Base-by-base conservation (phyloP, 2,329 filamentous ascomycete genomes). In the Sporothrix brasiliensis region DNA sequence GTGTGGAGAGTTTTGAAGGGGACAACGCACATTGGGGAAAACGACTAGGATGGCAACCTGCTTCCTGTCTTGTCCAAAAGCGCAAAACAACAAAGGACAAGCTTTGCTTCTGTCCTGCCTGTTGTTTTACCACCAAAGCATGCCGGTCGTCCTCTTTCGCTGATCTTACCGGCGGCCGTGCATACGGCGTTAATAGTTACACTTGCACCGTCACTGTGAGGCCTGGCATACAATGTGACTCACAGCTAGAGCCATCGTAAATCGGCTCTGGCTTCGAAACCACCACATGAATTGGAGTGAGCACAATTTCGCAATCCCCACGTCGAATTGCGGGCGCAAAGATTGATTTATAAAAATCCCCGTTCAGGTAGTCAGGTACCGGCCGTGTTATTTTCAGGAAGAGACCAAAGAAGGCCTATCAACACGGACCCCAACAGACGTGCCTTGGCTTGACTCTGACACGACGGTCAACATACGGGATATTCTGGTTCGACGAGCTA, bases 61-160 rank as follows among this genome's bases (percentile, higher is more conserved):
- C 58, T 63, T 63, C 56, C 58, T 47, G 39, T 47, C 39, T 63
- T 19, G 58, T 47, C 58, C 41, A 63, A 63, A 63, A 21, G 58
- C 58, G 24, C 2, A 19, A 24, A 44, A 10, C 24, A 3, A 3
- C 41, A 14, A 44, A 21, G 3, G n/a, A 13, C 13, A 13, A 27
- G 34, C 24, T 21, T 27, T 16, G 39, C 14, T 16, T 61, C 39
- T 24, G 24, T 24, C 24, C 2, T 24, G 24, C 24, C 24, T 24
- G 24, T 2, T 24, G 24, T 24, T 24, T 24, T 24, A 24, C 24
- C 24, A 24, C 24, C 1, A 24, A 2, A 10, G 11, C 3, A 14
- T 41, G 9, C 7, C 34, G n/a, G n/a, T 60, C 7, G 54, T 34
- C 41, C 34, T 16, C 30, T 24, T 21, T 60, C 11, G 56, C 56